Base-by-base conservation (phyloP, 169 alveolate genomes). In the Cardiosporidium cionae region DNA sequence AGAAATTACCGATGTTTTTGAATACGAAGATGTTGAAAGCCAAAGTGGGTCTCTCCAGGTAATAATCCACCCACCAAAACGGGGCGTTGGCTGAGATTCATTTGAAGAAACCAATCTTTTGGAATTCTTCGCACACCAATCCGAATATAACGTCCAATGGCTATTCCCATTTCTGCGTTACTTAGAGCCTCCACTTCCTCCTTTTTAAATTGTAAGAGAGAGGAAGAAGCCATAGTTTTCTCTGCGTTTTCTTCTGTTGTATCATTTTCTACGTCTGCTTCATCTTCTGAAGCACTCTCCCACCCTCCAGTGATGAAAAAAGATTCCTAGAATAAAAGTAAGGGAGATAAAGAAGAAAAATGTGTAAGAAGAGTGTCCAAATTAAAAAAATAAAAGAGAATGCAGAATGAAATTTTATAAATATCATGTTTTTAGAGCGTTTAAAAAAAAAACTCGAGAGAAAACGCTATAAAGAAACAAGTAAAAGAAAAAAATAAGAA, bases 21-120 rank as follows among this genome's bases (percentile, higher is more conserved):
- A 89, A 78, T 73, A 74, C 92, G 79, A 52, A 91, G 87, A 82
- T 92, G 91, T 7, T 93, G 72, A 67, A 85, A 85, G 28, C 96
- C 94, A 84, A 92, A 83, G 63, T 79, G 75, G 22, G 79, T 64
- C 74, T 92, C 97, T 5, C 89, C 86, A 34, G 92, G 87, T 53
- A 89, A 88, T 9, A 90, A 54, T 5, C 93, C 86, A 37, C 95
- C 93, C 64, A 94, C 74, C 22, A 92, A 79, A 58, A 81, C 16
- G 25, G 82, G 86, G 68, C 68, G 68, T 6, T 3, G 22, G 33
- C 54, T 35, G 16, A 53, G 70, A 1, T 70, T 69, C 7, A 54
- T 68, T 5, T 36, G 9, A 6, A 33, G n/a, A 44, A 44, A 44
- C 76, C 76, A 73, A 31, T 69, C 80, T 28, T 35, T 27, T 4